Evolutionary conservation across 1,284 basidiomycete genomes (phyloP).

Genomic region (Singerocomus rubriflavus): DNA sequence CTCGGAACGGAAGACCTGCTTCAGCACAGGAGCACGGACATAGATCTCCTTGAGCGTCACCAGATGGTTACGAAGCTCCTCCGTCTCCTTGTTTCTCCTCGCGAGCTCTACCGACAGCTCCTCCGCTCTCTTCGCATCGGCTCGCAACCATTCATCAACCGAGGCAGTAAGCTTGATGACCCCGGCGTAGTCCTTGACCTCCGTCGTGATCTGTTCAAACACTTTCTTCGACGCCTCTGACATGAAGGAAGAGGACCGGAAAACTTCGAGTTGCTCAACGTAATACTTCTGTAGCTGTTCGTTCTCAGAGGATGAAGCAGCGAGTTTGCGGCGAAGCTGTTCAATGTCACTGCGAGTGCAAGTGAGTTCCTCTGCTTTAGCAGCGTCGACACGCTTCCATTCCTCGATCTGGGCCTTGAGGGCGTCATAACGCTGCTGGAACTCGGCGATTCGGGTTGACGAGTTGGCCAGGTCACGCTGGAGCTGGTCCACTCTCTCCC

Average conservation of each 20-base stretch:
- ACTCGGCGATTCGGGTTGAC: no score
- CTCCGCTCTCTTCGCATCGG: conserved; percentile 11
- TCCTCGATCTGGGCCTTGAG: background rate
- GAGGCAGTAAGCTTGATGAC: conserved; percentile 10
- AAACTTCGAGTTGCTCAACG: background rate
- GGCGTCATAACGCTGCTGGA: no score
- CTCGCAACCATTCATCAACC: conserved; percentile 10
- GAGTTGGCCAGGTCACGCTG: no score
- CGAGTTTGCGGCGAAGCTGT: background rate
- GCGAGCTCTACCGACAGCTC: conserved; percentile 2
- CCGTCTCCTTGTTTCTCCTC: conserved; percentile 10
- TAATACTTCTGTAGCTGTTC: background rate
- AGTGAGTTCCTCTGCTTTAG: background rate
- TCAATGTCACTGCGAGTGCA: background rate
- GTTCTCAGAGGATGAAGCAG: background rate
- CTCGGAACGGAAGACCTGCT: conserved; percentile 11
- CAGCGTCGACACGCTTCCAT: background rate
- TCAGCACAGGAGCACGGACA: conserved; percentile 7
- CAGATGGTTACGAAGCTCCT: conserved; percentile 2
- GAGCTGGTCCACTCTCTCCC: no score
- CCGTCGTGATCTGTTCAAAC: background rate
- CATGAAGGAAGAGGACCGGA: background rate
- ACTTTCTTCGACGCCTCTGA: background rate
- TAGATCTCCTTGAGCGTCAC: conserved; percentile 12
- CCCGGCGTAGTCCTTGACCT: conserved; percentile 3